These are phyloP conservation scores for Penicillium atrosanguineum DNA, from an alignment of 495 filamentous ascomycete genomes.

Conservation along the genomic window DNA sequence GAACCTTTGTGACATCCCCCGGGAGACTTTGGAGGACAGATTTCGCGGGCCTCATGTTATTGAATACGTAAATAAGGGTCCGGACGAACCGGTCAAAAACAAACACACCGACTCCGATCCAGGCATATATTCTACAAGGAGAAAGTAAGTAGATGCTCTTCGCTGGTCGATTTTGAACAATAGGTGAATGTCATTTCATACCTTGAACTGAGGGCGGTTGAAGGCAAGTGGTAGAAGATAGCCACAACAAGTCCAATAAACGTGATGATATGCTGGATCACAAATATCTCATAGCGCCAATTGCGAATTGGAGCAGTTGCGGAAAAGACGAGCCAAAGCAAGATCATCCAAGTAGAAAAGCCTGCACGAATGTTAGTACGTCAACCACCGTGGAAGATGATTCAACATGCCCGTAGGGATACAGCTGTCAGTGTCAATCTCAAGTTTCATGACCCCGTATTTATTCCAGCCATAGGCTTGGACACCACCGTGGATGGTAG, in stretches of 20 bases:
- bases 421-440: conserved; percentile 9
- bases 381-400: background rate
- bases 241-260: background rate
- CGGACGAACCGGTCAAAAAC: conserved; percentile 11
- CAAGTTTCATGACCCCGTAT: conserved; percentile 8
- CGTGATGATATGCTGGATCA: conserved; percentile 2
- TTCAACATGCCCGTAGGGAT: conserved; percentile 4
- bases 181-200: background rate
- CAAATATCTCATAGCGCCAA: background rate
- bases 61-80: background rate
- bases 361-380: background rate
- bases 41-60: conserved; percentile 1
- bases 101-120: conserved; percentile 8
- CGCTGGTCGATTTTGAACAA: background rate
- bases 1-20: conserved; percentile 11
- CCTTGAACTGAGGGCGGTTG: conserved; percentile 9
- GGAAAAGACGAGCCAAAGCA: conserved; percentile 2
- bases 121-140: conserved; percentile 5
- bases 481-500: conserved; percentile 8
- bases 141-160: background rate
- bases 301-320: background rate
- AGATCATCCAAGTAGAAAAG: conserved; percentile 10
- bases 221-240: conserved; percentile 9
- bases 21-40: background rate
- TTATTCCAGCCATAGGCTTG: conserved; percentile 9